Conservation (phyloP, 2,329 filamentous ascomycete species). For the Fusarium paranaense region DNA sequence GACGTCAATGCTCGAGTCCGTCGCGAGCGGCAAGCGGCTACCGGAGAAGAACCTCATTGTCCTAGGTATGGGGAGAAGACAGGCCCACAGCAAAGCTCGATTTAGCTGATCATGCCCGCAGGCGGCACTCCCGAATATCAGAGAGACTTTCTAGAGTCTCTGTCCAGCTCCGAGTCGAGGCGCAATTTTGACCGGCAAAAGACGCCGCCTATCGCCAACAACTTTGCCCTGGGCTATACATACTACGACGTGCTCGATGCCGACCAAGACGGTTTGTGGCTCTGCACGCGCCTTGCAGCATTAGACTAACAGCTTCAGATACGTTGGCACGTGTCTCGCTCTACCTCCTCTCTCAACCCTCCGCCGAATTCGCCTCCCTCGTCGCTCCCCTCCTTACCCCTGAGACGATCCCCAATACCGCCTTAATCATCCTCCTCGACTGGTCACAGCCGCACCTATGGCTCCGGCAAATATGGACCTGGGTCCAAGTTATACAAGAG, state of each 20-base stretch:
- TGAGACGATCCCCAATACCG: constrained; percentile 84
- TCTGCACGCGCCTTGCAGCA: not conserved
- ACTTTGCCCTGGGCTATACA: constrained; percentile 92
- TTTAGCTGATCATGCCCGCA: constrained; percentile 54
- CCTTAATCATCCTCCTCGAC: constrained; percentile 92
- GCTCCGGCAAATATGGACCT: constrained; percentile 88
- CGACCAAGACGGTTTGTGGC: constrained; percentile 82
- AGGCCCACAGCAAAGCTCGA: constrained; percentile 6
- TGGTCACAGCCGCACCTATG: constrained; percentile 96
- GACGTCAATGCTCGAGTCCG: constrained; percentile 91
- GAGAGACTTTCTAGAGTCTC: constrained; percentile 81
- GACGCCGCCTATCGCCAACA: constrained; percentile 86
- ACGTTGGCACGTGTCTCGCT: constrained; percentile 89
- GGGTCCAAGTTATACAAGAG: constrained; percentile 85
- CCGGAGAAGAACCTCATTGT: constrained; percentile 93
- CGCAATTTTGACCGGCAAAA: constrained; percentile 68
- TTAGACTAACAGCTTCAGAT: constrained; percentile 66
- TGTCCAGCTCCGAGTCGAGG: constrained; percentile 66
- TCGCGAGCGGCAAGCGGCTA: constrained; percentile 88
- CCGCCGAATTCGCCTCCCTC: constrained; percentile 83
- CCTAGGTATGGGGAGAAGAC: constrained; percentile 68
- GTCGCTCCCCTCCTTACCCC: constrained; percentile 87
- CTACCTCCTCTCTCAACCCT: constrained; percentile 88
- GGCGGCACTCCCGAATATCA: constrained; percentile 87
- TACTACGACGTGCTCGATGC: constrained; percentile 95